A percentile compares a stretch with the other conserved stretches of the same genome.
Evolutionary conservation across 371 early-diverging fungal species (phyloP).

Genomic region (Encephalitozoon intestinalis): DNA sequence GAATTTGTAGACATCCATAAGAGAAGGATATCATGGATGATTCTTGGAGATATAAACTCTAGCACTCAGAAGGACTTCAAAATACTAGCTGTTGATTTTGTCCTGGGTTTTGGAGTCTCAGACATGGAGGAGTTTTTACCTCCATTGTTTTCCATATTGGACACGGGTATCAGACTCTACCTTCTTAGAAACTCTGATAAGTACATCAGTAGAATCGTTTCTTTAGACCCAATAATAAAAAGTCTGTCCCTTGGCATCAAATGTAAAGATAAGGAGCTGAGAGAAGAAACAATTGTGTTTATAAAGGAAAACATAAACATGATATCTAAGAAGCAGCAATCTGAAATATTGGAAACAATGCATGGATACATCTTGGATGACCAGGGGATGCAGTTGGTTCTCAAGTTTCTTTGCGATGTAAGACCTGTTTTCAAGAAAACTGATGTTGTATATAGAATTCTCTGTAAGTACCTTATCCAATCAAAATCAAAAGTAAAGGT

Average conservation of each 20-base stretch:
- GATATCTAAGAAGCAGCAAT: constrained; percentile 9
- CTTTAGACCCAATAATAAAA: constrained; percentile 9
- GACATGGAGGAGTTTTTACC: constrained; percentile 2
- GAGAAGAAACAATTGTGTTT: constrained; percentile 48
- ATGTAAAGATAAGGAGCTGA: constrained; percentile 45
- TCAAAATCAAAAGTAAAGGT: constrained; percentile 13
- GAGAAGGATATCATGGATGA: constrained; percentile 13
- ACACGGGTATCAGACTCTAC: constrained; percentile 43
- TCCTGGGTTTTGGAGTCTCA: constrained; percentile 32
- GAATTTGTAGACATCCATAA: constrained; percentile 21
- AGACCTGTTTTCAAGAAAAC: not conserved
- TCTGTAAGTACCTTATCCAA: constrained; percentile 18
- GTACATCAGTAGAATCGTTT: constrained; percentile 3
- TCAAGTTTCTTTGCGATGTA: constrained; percentile 8
- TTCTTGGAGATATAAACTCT: constrained; percentile 12
- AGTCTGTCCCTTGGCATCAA: constrained; percentile 45
- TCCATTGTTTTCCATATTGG: constrained; percentile 38
- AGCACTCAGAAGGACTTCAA: constrained; percentile 27
- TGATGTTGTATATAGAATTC: constrained; percentile 35
- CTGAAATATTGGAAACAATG: constrained; percentile 33
- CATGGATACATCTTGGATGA: constrained; percentile 13
- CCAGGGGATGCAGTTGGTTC: constrained; percentile 17
- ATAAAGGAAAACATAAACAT: constrained; percentile 30
- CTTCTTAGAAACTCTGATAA: constrained; percentile 28
- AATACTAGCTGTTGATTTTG: constrained; percentile 22